Evolutionary conservation across 176 grass and related monocot genomes (phyloP).

Genomic region (Eragrostis curvula): DNA sequence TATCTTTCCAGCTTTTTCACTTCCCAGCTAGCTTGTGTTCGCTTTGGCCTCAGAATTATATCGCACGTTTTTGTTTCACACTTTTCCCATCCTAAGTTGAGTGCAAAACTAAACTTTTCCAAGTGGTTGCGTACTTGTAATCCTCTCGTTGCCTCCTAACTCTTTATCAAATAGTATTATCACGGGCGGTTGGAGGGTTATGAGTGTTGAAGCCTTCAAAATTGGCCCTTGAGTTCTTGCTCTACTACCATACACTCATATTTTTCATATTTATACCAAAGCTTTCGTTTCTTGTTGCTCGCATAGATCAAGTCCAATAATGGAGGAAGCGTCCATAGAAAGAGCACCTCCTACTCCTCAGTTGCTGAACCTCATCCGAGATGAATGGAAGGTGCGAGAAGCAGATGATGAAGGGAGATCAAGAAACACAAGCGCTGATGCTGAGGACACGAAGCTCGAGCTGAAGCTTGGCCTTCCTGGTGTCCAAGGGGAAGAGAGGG

Average conservation of each 20-base stretch:
- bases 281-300: conserved; percentile 10
- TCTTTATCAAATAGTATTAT: neutral
- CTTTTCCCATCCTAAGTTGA: conserved; percentile 46
- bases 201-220: conserved; percentile 14
- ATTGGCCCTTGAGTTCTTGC: conserved; percentile 1
- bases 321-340: conserved; percentile 57
- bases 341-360: conserved; percentile 40
- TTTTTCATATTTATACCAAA: neutral
- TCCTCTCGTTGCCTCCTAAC: conserved; percentile 13
- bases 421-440: conserved; percentile 21
- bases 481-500: neutral
- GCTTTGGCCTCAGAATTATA: conserved; percentile 28
- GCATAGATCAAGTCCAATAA: conserved; percentile 41
- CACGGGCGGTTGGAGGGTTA: conserved; percentile 5
- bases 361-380: conserved; percentile 79
- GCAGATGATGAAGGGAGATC: neutral
- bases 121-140: neutral
- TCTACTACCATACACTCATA: neutral
- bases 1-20: neutral
- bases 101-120: conserved; percentile 28
- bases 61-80: conserved; percentile 25
- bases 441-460: conserved; percentile 60
- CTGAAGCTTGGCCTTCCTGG: conserved; percentile 81
- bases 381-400: conserved; percentile 50
- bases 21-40: neutral